Conservation (phyloP, 371 early-diverging fungal genomes). For the Mortierella sp. region DNA sequence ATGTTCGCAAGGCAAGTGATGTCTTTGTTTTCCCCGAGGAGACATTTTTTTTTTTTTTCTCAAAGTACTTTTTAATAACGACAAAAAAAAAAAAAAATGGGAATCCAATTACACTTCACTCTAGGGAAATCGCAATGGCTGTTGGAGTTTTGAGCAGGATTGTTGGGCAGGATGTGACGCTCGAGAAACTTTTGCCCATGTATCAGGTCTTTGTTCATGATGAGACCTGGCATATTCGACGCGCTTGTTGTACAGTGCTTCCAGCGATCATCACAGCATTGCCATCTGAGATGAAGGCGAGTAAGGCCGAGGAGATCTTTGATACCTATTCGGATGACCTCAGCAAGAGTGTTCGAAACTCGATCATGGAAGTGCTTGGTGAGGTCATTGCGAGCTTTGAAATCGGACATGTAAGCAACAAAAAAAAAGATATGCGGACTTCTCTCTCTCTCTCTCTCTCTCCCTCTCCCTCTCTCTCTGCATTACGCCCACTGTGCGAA, state of each 20-base stretch:
- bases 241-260: slow-evolving; percentile 63
- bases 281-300: slow-evolving; percentile 54
- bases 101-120: no score
- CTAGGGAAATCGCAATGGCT: slow-evolving; percentile 68
- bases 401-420: slow-evolving; percentile 4
- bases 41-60: neutral
- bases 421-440: no score
- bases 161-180: slow-evolving; percentile 55
- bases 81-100: no score
- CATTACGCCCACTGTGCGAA: no score
- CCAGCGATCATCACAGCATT: slow-evolving; percentile 60
- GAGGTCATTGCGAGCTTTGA: slow-evolving; percentile 65
- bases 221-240: slow-evolving; percentile 71
- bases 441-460: neutral
- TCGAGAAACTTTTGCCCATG: slow-evolving; percentile 62
- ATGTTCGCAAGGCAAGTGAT: slow-evolving; percentile 59
- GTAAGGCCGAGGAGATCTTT: slow-evolving; percentile 58
- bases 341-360: slow-evolving; percentile 67
- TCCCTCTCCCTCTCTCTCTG: no score
- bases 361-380: slow-evolving; percentile 68
- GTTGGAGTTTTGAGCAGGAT: slow-evolving; percentile 60
- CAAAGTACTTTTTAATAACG: no score
- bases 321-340: slow-evolving; percentile 63
- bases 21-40: no score
- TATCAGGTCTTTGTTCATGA: slow-evolving; percentile 62